phyloP scores from a whole-genome alignment of 441 rosid genomes.

The Populus hybrid region DNA sequence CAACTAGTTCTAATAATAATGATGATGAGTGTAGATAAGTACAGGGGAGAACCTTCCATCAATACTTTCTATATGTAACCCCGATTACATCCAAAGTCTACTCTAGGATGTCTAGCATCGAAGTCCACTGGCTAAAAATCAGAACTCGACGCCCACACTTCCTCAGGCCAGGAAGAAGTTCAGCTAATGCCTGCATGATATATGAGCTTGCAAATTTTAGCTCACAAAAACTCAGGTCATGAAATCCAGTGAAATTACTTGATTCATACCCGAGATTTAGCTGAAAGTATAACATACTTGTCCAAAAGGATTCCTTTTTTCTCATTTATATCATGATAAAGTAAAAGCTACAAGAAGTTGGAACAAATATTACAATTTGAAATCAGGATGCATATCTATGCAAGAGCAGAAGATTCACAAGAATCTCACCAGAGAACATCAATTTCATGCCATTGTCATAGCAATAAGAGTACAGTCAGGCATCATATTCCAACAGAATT shows the following conservation, averaged over 20 bases:
- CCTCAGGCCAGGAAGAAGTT: constrained; percentile 73
- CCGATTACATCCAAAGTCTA: constrained; percentile 89
- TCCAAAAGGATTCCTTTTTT: constrained; percentile 2
- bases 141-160: constrained; percentile 72
- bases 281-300: constrained; percentile 86
- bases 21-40: not conserved
- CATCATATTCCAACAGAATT: too few relatives aligned
- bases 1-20: not conserved
- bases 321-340: too few relatives aligned
- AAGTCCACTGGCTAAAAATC: constrained; percentile 96
- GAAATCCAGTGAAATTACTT: not conserved
- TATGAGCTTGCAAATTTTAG: not conserved
- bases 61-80: constrained; percentile 71
- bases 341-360: too few relatives aligned
- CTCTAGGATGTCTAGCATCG: constrained; percentile 93
- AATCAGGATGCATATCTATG: too few relatives aligned
- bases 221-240: not conserved
- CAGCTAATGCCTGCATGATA: constrained; percentile 61
- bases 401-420: too few relatives aligned
- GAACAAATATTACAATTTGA: too few relatives aligned
- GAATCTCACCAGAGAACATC: not conserved
- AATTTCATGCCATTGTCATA: not conserved
- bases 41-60: constrained; percentile 72
- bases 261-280: constrained; percentile 80
- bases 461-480: not conserved